phyloP scores from a whole-genome alignment of 441 rosid genomes.

The Pelargonium fulgidum region DNA sequence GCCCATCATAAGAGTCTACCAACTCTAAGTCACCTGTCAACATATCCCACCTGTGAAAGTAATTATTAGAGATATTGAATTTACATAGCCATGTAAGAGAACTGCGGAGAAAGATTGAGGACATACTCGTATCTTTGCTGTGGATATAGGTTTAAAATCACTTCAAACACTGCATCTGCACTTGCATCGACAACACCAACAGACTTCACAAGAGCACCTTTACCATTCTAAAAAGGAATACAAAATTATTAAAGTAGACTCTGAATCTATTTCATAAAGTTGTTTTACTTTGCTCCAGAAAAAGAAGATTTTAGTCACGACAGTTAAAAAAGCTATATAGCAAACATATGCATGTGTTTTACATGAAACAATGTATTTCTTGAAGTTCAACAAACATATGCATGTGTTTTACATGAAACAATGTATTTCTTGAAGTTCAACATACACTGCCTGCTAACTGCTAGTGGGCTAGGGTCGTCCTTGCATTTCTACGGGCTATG shows the following conservation, averaged over 20 bases:
- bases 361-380: neutral
- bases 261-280: conserved; percentile 10
- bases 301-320: conserved; percentile 4
- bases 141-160: conserved; percentile 61
- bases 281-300: conserved; percentile 10
- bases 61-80: conserved; percentile 28
- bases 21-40: conserved; percentile 86
- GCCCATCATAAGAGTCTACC: conserved; percentile 82
- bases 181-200: conserved; percentile 81
- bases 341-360: conserved; percentile 5
- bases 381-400: neutral
- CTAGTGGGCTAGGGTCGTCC: neutral
- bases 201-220: conserved; percentile 85
- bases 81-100: conserved; percentile 16
- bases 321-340: neutral
- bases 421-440: neutral
- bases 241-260: conserved; percentile 17
- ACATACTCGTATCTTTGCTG: conserved; percentile 90
- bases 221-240: conserved; percentile 48
- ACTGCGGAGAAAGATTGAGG: conserved; percentile 18
- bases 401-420: too few relatives aligned
- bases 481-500: neutral
- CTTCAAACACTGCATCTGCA: conserved; percentile 90
- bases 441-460: conserved; percentile 2
- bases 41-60: conserved; percentile 84